Evolutionary conservation across 768 basidiomycete species (phyloP), one percentile per base, ranked within the genome.

Genomic region (Lepiota subincarnata): DNA sequence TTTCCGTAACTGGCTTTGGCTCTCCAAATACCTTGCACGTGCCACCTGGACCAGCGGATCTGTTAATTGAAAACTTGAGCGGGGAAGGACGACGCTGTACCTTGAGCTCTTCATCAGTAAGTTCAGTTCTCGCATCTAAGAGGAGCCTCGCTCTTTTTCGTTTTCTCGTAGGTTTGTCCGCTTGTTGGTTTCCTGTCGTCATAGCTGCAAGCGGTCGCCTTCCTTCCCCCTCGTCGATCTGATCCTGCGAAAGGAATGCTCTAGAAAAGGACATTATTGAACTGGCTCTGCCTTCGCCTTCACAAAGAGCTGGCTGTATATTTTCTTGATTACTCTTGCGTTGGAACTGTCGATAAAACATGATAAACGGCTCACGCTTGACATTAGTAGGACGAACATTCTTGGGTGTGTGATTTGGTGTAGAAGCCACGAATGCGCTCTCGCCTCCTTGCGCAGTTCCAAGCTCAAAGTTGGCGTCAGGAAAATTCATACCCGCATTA

Each of bases 31-130:
- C 56, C 83, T 74, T 34, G 79, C 72, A 24, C 90, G 78, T 20
- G 86, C 82, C 54, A 73, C 67, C 86, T 88, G 47, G 45, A 12
- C 43, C 20, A 10, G 14, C 20, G 28, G 16, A 40, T 38, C 7
- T 42, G 14, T 53, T 13, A 42, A 46, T 55, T 6, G 5, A 24
- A 5, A 24, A 46, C 42, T 45, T 10, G 28, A 37, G 26, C 16
- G 16, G 26, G 22, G 18, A 45, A 42, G 42, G 24, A 40, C 42
- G 34, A 16, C 39, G 37, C 22, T 64, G 56, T 53, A 82, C 91
- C 73, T 85, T 87, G 40, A 93, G 72, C 68, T 93, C 89, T 3
- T 88, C 85, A 55, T 92, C 88, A 4, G 89, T 89, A 35, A 93
- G 69, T 63, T 93, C 91, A 4, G 83, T 93, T 55, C 88, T 77